Base-by-base conservation (phyloP, 495 filamentous ascomycete species). In the Aspergillus avenaceus region DNA sequence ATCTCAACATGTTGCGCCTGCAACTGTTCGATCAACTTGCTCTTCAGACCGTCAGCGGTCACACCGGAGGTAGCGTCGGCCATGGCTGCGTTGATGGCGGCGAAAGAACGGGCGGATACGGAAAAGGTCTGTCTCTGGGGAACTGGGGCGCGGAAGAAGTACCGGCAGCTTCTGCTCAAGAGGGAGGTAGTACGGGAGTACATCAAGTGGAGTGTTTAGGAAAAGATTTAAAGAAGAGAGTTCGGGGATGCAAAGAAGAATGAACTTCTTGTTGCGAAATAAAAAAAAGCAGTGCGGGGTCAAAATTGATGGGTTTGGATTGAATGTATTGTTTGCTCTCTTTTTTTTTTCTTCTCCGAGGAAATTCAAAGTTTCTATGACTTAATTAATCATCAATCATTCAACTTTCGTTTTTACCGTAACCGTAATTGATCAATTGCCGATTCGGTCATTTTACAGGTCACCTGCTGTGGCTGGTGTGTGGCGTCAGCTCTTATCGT, bases 1-100 rank as follows among this genome's bases (percentile, higher is more conserved):
- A 98, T 88, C 61, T 97, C 87, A 47, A 97, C 92, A 71, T 95
- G 82, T 32, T 79, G 79, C 12, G 92, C 92, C 47, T 84, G 80
- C 37, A 98, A 76, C 51, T 84, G 80, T 47, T 86, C 79, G 6
- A 76, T 77, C 47, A 98, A 73, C 46, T 87, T 89, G 21, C 66
- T 63, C 63, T 78, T 81, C 37, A 98, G 71, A 32, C 76, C 78
- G 25, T 77, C 81, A 27, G 85, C 77, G 18, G 91, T 91, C 41
- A 96, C 81, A 27, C 83, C 75, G 7, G 76, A 70, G 46, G 78
- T 70, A 67, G 83, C 80, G 47, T 72, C 67, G 16, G 71, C 70
- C 76, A 75, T 78, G 48, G 63, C 70, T 49, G 66, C 65, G 63
- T 70, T 59, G 26, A 71, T 49, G 41, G 69, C 68, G 22, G 65